phyloP scores from a whole-genome alignment of 2,329 filamentous ascomycete genomes.

The Ophiostoma perfectum region DNA sequence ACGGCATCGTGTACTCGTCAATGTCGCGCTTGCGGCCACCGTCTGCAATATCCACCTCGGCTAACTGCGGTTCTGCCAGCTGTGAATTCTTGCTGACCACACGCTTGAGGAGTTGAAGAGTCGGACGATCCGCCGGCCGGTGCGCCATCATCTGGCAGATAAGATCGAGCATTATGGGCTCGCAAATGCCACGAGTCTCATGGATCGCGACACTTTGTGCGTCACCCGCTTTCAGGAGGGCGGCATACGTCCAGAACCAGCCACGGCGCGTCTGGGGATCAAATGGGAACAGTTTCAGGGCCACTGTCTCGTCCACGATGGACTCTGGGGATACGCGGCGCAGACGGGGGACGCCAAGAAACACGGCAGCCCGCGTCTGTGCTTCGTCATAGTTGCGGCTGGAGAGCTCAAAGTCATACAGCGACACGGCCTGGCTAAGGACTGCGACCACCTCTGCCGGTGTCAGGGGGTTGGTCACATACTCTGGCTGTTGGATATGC shows the following conservation, averaged over 20 bases:
- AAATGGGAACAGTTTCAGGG: constrained; percentile 8
- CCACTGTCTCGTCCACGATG: not conserved
- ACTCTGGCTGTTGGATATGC: not conserved
- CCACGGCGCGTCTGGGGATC: not conserved
- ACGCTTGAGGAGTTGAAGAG: not conserved
- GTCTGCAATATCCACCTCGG: not conserved
- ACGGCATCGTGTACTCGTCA: constrained; percentile 6
- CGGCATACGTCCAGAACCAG: constrained; percentile 23
- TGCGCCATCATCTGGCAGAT: constrained; percentile 22
- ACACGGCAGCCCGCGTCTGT: not conserved
- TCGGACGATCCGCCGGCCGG: constrained; percentile 6
- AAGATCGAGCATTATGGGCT: constrained; percentile 10
- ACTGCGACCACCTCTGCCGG: not conserved
- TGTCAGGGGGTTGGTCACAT: not conserved
- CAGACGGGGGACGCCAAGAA: not conserved
- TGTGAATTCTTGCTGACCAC: too few species aligned
- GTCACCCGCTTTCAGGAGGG: constrained; percentile 4
- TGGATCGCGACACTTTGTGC: not conserved
- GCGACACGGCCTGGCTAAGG: not conserved
- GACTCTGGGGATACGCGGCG: not conserved
- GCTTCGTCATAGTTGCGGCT: not conserved
- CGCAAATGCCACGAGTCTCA: not conserved
- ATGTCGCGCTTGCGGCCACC: constrained; percentile 10
- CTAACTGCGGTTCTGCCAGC: not conserved
- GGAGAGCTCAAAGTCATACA: not conserved